These are phyloP conservation scores for Bjerkandera adusta DNA, from an alignment of 1,284 basidiomycete species.

Conservation along the genomic window DNA sequence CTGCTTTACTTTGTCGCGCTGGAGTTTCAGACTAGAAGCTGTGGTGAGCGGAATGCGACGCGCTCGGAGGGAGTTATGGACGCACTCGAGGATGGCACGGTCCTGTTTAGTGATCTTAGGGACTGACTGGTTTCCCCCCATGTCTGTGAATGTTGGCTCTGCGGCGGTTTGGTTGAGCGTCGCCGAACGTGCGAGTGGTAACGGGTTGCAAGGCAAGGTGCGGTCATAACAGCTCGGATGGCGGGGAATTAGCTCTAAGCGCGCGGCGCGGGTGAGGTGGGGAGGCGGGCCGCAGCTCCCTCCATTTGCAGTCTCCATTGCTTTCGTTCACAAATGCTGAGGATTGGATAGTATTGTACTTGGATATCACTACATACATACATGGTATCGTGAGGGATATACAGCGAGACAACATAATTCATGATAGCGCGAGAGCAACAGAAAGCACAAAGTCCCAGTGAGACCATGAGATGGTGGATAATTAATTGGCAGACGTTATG, in stretches of 20 bases:
- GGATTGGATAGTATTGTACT: too few species aligned
- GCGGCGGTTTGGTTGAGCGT: slow-evolving; percentile 4
- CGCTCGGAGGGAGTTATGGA: slow-evolving; percentile 18
- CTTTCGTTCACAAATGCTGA: background rate
- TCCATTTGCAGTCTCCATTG: too few species aligned
- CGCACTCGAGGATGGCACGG: slow-evolving; percentile 91
- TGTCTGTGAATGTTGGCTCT: slow-evolving; percentile 25
- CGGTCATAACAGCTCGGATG: background rate
- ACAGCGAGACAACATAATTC: too few species aligned
- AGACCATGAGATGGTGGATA: background rate
- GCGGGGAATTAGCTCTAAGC: background rate
- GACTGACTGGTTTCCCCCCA: slow-evolving; percentile 75
- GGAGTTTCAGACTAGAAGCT: slow-evolving; percentile 78
- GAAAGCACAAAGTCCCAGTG: background rate
- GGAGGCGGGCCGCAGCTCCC: too few species aligned
- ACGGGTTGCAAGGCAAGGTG: background rate
- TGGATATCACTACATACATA: too few species aligned
- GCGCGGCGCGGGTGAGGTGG: background rate
- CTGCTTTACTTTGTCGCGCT: slow-evolving; percentile 92
- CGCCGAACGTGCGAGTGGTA: background rate
- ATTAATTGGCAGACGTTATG: background rate
- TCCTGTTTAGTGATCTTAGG: slow-evolving; percentile 94
- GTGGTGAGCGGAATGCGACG: slow-evolving; percentile 22
- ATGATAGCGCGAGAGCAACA: too few species aligned
- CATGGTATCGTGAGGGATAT: too few species aligned